Base-by-base conservation (phyloP, 2,329 filamentous ascomycete genomes). In the Fusarium irregulare region DNA sequence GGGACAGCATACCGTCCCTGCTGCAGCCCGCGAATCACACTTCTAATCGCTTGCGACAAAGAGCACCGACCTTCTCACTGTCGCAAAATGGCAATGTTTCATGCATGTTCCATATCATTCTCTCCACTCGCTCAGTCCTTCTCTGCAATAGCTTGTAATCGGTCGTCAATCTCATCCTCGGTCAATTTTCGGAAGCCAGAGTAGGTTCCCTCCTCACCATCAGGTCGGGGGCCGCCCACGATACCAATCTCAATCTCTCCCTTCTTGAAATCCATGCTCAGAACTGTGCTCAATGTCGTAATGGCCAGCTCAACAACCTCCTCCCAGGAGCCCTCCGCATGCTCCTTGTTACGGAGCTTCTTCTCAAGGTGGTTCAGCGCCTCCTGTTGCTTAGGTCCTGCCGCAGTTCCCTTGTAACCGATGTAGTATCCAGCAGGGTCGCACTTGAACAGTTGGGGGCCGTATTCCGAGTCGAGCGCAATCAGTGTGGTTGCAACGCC, bases 241-340 rank as follows among this genome's bases (percentile, higher is more conserved):
- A 99, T 94, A 70, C 96, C 96, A 82, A 99, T 93, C 85, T 99
- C 96, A 80, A 99, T 91, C 86, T 99, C 96, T 76, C 92, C 92
- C 87, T 98, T 98, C 89, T 99, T 99, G 87, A 99, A 99, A 81
- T 99, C 96, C 81, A 98, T 97, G 83, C 95, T 98, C 71, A 99
- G 87, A 65, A 99, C 94, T 37, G 93, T 97, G 88, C 94, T 97
- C 81, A 99, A 85, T 9, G 96, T 95, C 46, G 93, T 93, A 81
- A 99, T 99, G 63, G 93, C 96, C 76, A 98, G 87, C 86, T 99
- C 96, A 51, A 99, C 95, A 50, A 99, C 96, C 66, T 99, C 96
- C 82, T 97, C 93, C 96, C 96, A 99, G 78, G 85, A 91, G 66
- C 96, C 96, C 61, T 96, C 92, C 37, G 95, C 96, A 76, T 88